Conservation (phyloP, 495 filamentous ascomycete genomes). For the Aspergillus nidulans region DNA sequence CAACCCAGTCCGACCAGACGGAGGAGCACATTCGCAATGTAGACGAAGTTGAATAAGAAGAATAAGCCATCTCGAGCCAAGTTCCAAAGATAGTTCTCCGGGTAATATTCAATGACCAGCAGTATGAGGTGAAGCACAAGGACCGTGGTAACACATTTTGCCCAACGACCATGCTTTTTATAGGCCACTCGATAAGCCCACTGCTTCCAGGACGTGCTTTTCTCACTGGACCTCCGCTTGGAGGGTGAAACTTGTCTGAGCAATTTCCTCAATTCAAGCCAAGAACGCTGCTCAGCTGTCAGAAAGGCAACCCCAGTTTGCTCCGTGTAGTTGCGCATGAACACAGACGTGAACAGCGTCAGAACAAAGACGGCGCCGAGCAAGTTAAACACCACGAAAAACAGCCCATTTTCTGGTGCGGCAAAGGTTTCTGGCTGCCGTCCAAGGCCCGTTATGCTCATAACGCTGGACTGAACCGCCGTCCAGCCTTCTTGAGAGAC, state of each 20-base stretch:
- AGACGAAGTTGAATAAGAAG: constrained; percentile 77
- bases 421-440: constrained; percentile 63
- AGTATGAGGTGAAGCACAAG: constrained; percentile 80
- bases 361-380: constrained; percentile 95
- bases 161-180: constrained; percentile 93
- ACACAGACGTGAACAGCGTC: constrained; percentile 97
- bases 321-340: constrained; percentile 99
- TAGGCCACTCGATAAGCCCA: constrained; percentile 95
- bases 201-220: constrained; percentile 69
- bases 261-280: constrained; percentile 92
- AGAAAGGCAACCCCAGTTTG: constrained; percentile 96
- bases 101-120: constrained; percentile 81
- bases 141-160: constrained; percentile 68
- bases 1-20: constrained; percentile 87
- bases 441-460: constrained; percentile 74
- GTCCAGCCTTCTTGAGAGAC: constrained; percentile 98
- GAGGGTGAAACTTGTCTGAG: constrained; percentile 91
- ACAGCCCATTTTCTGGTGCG: constrained; percentile 80
- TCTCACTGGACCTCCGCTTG: constrained; percentile 72
- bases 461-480: constrained; percentile 78
- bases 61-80: constrained; percentile 69
- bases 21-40: constrained; percentile 78
- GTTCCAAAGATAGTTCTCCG: constrained; percentile 60
- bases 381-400: constrained; percentile 96
- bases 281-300: constrained; percentile 93